phyloP scores from a whole-genome alignment of 495 filamentous ascomycete species.

The Choiromyces venosus region DNA sequence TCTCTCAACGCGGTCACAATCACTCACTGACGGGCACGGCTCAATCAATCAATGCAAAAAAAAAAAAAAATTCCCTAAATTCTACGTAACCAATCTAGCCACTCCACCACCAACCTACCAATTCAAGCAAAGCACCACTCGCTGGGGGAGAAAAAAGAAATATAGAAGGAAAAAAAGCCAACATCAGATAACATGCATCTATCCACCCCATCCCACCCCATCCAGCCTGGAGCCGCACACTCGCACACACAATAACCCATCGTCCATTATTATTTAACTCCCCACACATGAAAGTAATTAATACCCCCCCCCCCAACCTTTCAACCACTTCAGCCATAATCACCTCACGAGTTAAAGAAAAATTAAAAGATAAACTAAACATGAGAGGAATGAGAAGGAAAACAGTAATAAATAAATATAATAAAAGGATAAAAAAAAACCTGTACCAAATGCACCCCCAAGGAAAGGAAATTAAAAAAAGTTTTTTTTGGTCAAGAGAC shows the following conservation, averaged over 20 bases:
- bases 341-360: background rate
- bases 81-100: slow-evolving; percentile 2
- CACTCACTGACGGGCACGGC: background rate
- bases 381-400: background rate
- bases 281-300: background rate
- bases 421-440: too few species aligned
- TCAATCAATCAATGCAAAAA: background rate
- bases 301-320: too few species aligned
- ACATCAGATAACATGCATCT: background rate
- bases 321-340: too few species aligned
- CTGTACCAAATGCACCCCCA: slow-evolving; percentile 1
- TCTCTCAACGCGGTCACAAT: background rate
- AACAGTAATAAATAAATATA: background rate
- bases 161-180: background rate
- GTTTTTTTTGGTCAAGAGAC: background rate
- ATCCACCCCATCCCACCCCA: background rate
- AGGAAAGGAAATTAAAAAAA: background rate
- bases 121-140: background rate
- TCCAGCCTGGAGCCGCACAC: too few species aligned
- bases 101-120: background rate
- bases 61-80: background rate
- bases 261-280: background rate
- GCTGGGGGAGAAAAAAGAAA: background rate
- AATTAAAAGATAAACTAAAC: background rate
- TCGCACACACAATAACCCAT: background rate